phyloP scores from a whole-genome alignment of 2,329 filamentous ascomycete genomes.

The Trichoderma simmonsii region DNA sequence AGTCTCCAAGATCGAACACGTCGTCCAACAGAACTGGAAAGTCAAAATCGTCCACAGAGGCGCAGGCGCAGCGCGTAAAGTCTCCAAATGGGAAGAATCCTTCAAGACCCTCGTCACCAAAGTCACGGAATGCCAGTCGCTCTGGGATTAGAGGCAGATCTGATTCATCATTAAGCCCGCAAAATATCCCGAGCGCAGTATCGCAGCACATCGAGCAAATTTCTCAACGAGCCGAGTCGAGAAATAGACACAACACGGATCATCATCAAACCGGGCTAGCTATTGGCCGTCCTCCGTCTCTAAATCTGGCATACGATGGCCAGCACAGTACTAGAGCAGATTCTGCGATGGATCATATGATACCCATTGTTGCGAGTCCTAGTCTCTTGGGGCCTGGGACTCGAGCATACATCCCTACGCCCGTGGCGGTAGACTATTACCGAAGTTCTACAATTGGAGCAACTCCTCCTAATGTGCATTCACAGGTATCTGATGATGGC shows the following conservation, averaged over 20 bases:
- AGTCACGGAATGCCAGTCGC: constrained; percentile 37
- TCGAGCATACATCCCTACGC: neutral
- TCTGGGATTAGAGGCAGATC: constrained; percentile 25
- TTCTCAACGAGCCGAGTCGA: constrained; percentile 27
- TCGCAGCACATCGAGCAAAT: constrained; percentile 27
- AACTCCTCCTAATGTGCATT: neutral
- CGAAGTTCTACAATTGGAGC: neutral
- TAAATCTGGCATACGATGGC: constrained; percentile 19
- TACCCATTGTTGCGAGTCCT: constrained; percentile 29
- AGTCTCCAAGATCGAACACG: constrained; percentile 17
- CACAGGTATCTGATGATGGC: neutral
- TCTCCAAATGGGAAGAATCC: neutral
- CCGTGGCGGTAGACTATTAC: neutral
- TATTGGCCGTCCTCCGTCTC: neutral
- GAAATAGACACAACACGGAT: constrained; percentile 8
- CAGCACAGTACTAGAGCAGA: constrained; percentile 4
- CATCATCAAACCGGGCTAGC: neutral
- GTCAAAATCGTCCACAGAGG: constrained; percentile 5
- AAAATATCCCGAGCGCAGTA: constrained; percentile 18
- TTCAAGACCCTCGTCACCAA: constrained; percentile 31
- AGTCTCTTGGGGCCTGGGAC: constrained; percentile 23
- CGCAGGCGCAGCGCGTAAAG: neutral
- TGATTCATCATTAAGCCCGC: constrained; percentile 22
- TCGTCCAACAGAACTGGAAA: constrained; percentile 15
- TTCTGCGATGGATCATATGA: constrained; percentile 16